Base-by-base conservation (phyloP, 2,329 filamentous ascomycete species). In the Myriosclerotinia curreyana region DNA sequence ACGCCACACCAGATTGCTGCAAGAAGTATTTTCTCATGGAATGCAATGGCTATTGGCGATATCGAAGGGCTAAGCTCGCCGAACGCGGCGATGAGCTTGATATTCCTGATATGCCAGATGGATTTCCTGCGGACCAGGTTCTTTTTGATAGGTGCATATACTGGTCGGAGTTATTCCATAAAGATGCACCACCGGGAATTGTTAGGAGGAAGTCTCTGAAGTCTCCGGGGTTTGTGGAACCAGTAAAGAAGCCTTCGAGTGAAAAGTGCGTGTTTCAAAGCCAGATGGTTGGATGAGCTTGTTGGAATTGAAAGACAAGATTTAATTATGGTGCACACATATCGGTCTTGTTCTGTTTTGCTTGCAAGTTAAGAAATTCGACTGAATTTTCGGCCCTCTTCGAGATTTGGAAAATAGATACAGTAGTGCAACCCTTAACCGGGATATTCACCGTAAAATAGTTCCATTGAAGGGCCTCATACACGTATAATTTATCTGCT, bases 211-310 rank as follows among this genome's bases (percentile, higher is more conserved):
- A 22, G 36, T 40, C 8, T 11, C 7, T n/a, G 17, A n/a, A 54
- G 36, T n/a, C n/a, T 3, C 36, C 52, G 9, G 36, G 34, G 5
- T 15, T 25, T 25, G 15, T 54, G 8, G 22, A 54, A 25, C n/a
- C 14, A 11, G 52, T 14, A 4, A 54, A 5, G 9, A 38, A 25
- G 22, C 22, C 15, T 4, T 28, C 17, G 22, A 8, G 14, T 20
- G 22, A 54, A 12, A 54, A 54, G 36, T 54, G 52, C 20, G 36
- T 17, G n/a, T 25, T 40, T 54, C 52, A 54, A 40, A 40, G 52
- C 31, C 34, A 12, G 36, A 36, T 15, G 40, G 14, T 2, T 22
- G 9, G 36, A 17, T 40, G 22, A 54, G 17, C 15, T 40, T 17
- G 14, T 40, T 12, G 15, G n/a, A 22, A 20, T 40, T 40, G 7